Conservation (phyloP, 1,284 basidiomycete species). For the Boletus mariae region DNA sequence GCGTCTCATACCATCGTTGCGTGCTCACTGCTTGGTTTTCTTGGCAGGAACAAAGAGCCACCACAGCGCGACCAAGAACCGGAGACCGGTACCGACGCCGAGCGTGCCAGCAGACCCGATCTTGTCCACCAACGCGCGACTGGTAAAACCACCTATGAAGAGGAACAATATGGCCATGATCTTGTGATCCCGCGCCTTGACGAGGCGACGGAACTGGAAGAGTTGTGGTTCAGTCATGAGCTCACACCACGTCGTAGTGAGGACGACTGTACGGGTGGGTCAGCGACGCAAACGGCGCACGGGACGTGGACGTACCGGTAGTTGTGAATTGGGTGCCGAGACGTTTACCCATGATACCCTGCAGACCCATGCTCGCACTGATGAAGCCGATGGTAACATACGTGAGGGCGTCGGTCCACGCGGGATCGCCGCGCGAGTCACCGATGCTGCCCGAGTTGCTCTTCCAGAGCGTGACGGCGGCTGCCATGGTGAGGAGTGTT, state of each 20-base stretch:
- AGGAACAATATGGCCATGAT: constrained; percentile 62
- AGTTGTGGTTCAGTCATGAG: constrained; percentile 77
- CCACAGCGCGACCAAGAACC: constrained; percentile 58
- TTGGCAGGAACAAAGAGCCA: constrained; percentile 69
- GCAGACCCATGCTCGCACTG: constrained; percentile 72
- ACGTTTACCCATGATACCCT: constrained; percentile 82
- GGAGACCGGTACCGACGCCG: constrained; percentile 64
- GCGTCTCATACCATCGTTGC: no score
- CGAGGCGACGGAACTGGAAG: constrained; percentile 49
- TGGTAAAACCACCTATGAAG: constrained; percentile 74
- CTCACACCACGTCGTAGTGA: constrained; percentile 85
- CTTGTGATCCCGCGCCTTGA: constrained; percentile 70
- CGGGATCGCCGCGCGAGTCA: constrained; percentile 51
- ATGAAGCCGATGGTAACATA: constrained; percentile 74
- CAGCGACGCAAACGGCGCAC: neutral
- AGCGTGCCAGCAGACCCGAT: constrained; percentile 65
- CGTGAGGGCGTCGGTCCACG: constrained; percentile 64
- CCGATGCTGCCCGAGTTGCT: constrained; percentile 57
- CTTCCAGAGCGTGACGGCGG: constrained; percentile 64
- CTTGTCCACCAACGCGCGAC: constrained; percentile 60
- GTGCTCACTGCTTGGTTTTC: constrained; percentile 17
- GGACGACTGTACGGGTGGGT: constrained; percentile 43
- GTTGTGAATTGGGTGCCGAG: constrained; percentile 74
- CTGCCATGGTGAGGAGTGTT: constrained; percentile 69
- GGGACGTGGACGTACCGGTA: constrained; percentile 50